phyloP scores from a whole-genome alignment of 495 filamentous ascomycete genomes.

The Neurospora sp. region DNA sequence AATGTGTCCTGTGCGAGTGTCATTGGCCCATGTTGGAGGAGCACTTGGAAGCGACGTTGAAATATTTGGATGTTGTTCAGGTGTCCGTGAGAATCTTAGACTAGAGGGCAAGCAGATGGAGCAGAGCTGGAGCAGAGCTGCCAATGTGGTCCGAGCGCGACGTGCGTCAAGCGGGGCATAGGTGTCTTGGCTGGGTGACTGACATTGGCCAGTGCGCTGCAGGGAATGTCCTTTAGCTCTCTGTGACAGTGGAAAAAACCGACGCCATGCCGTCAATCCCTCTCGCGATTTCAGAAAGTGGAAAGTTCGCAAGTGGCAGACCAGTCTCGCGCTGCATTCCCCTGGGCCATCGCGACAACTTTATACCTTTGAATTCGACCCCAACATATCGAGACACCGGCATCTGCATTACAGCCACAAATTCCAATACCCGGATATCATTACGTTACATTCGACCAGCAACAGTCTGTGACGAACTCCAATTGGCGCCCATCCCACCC shows the following conservation, averaged over 20 bases:
- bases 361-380: background rate
- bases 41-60: background rate
- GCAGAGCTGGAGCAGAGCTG: background rate
- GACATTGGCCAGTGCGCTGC: background rate
- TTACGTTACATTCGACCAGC: background rate
- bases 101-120: background rate
- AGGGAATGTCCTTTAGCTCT: background rate
- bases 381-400: background rate
- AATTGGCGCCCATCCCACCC: background rate
- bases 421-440: background rate
- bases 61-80: background rate
- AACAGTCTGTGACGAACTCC: background rate
- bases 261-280: background rate
- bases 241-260: background rate
- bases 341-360: background rate
- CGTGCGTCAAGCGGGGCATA: background rate
- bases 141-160: background rate
- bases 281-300: background rate
- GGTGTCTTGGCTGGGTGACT: background rate
- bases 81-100: background rate
- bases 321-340: conserved; percentile 4
- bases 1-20: background rate
- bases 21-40: background rate
- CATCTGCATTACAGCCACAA: background rate
- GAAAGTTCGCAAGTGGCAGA: background rate